Conservation (phyloP, 2,329 filamentous ascomycete species). For the Xenosphaeropsis pyriputrescens region DNA sequence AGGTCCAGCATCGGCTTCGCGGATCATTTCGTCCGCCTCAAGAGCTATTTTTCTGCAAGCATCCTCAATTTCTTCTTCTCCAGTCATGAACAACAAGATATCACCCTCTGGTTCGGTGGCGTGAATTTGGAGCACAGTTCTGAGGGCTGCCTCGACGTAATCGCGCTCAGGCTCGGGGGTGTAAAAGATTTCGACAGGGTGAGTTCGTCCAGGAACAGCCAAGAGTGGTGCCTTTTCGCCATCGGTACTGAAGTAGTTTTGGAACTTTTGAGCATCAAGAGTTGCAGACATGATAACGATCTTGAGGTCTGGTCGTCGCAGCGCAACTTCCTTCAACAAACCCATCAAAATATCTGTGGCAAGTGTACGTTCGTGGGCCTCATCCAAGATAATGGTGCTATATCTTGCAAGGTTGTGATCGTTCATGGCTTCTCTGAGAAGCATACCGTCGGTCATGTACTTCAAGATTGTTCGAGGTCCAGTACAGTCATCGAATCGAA, state of each 20-base stretch:
- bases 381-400: conserved; percentile 95
- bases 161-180: conserved; percentile 92
- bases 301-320: conserved; percentile 77
- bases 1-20: conserved; percentile 84
- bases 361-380: conserved; percentile 94
- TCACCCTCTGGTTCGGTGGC: conserved; percentile 86
- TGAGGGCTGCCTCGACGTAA: conserved; percentile 88
- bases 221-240: conserved; percentile 55
- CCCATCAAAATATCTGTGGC: conserved; percentile 97
- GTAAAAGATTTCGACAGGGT: conserved; percentile 97
- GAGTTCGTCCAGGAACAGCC: conserved; percentile 85
- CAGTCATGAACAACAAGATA: conserved; percentile 86
- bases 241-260: conserved; percentile 79
- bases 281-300: conserved; percentile 99
- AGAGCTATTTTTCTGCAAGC: conserved; percentile 82
- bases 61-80: conserved; percentile 97
- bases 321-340: conserved; percentile 77
- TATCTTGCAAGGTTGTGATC: conserved; percentile 86
- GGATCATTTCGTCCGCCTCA: conserved; percentile 80
- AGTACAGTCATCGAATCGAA: conserved; percentile 95
- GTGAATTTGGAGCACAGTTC: conserved; percentile 94
- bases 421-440: conserved; percentile 90
- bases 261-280: conserved; percentile 94
- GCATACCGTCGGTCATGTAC: conserved; percentile 99
- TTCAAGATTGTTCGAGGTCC: conserved; percentile 82